A percentile compares a stretch with the other conserved stretches of the same genome.
Conservation (phyloP, 2,329 filamentous ascomycete genomes). For the Penicillium verrucosum region DNA sequence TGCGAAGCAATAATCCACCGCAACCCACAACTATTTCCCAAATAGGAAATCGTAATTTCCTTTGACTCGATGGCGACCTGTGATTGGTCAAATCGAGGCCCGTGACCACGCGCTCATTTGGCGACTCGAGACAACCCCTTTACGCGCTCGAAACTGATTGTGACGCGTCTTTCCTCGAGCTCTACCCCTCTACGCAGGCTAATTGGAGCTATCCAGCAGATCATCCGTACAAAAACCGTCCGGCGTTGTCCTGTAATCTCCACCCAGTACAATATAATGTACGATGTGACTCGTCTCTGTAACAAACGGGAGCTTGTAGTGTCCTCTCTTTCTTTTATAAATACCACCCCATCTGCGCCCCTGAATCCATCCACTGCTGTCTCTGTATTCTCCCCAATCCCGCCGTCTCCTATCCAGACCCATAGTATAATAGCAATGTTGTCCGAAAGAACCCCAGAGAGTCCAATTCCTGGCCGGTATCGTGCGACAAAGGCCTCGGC, state of each 20-base stretch:
- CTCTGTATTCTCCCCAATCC: neutral
- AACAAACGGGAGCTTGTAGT: neutral
- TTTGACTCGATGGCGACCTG: constrained; percentile 4
- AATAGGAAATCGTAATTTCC: constrained; percentile 12
- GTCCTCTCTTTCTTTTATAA: neutral
- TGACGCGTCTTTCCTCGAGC: constrained; percentile 16
- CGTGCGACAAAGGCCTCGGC: constrained; percentile 41
- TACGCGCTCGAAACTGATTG: constrained; percentile 32
- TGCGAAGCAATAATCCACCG: neutral
- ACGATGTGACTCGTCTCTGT: neutral
- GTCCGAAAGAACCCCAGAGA: constrained; percentile 12
- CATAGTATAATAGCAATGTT: constrained; percentile 5
- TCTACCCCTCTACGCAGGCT: neutral
- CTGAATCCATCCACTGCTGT: neutral
- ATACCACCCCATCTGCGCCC: constrained; percentile 1
- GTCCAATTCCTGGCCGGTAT: constrained; percentile 33
- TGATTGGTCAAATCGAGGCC: constrained; percentile 25
- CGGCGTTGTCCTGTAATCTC: neutral
- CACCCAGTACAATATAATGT: neutral
- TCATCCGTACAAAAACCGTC: constrained; percentile 1
- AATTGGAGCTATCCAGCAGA: constrained; percentile 3
- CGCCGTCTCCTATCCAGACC: neutral
- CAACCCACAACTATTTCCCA: neutral
- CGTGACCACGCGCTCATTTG: constrained; percentile 41
- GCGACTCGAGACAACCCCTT: constrained; percentile 32